A percentile compares a stretch with the other conserved stretches of the same genome.
Conservation (phyloP, 2,329 filamentous ascomycete genomes). For the Sphaerulina musiva region DNA sequence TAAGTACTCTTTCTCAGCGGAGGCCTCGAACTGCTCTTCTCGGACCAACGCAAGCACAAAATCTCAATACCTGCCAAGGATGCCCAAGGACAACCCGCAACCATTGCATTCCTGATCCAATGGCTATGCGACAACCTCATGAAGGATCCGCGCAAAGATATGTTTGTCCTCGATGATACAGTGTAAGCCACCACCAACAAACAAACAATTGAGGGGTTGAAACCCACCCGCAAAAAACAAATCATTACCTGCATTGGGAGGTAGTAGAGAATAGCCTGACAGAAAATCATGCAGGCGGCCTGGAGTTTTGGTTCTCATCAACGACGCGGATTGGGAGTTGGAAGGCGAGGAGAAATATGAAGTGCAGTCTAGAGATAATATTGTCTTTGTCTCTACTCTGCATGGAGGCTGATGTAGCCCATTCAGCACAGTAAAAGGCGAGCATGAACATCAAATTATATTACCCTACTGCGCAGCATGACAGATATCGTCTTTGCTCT, state of each 20-base stretch:
- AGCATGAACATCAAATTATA: not conserved
- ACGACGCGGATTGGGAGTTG: conserved; percentile 96
- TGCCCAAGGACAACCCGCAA: conserved; percentile 55
- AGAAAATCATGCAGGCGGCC: conserved; percentile 60
- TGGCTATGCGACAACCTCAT: conserved; percentile 76
- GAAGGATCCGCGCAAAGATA: conserved; percentile 75
- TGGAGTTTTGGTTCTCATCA: conserved; percentile 92
- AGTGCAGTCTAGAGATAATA: conserved; percentile 72
- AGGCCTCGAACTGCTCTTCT: conserved; percentile 90
- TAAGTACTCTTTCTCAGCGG: conserved; percentile 48
- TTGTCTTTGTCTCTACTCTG: conserved; percentile 92
- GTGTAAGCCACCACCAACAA: conserved; percentile 51
- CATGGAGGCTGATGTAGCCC: conserved; percentile 66
- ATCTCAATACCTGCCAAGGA: conserved; percentile 61
- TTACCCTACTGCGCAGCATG: too few relatives aligned
- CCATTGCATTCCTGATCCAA: conserved; percentile 67
- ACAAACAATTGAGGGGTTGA: not conserved
- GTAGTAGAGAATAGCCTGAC: not conserved
- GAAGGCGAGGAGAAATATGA: conserved; percentile 91
- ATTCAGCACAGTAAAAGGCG: not conserved
- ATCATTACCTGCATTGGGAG: not conserved
- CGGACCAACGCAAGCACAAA: conserved; percentile 66
- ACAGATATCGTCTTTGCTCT: too few relatives aligned
- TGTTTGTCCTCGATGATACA: conserved; percentile 80
- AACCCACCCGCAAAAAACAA: not conserved